These are phyloP conservation scores for Lichina pygmaea DNA, from an alignment of 495 filamentous ascomycete species.

Conservation along the genomic window DNA sequence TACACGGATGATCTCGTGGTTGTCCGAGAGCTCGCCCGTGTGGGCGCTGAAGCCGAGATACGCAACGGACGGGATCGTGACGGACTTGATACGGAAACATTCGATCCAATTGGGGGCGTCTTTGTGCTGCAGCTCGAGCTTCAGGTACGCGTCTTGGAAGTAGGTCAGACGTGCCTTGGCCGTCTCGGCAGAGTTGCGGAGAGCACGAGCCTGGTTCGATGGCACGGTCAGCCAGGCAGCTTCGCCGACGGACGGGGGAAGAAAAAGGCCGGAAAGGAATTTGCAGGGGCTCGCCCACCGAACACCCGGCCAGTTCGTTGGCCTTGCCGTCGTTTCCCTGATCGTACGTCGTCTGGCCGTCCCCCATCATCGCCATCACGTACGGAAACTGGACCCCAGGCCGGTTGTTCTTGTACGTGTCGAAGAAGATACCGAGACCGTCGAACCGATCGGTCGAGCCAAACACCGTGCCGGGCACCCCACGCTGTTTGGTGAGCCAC, in stretches of 20 bases:
- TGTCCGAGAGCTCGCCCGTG: constrained; percentile 88
- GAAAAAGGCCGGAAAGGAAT: neutral
- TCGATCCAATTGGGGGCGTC: constrained; percentile 60
- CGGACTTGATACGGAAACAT: constrained; percentile 48
- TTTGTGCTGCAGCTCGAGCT: constrained; percentile 86
- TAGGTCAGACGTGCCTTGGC: constrained; percentile 80
- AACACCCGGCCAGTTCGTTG: constrained; percentile 83
- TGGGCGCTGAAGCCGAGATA: constrained; percentile 93
- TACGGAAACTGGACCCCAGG: constrained; percentile 91
- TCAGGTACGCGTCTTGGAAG: constrained; percentile 70
- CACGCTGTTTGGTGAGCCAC: constrained; percentile 92
- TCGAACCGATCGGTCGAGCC: constrained; percentile 74
- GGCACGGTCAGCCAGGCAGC: neutral
- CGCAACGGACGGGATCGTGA: constrained; percentile 60
- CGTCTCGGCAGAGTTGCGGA: constrained; percentile 47
- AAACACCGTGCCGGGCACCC: constrained; percentile 59
- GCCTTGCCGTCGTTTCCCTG: constrained; percentile 86
- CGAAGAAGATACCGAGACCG: constrained; percentile 87
- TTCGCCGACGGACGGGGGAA: neutral
- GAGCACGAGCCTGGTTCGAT: constrained; percentile 40
- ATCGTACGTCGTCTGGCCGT: constrained; percentile 73
- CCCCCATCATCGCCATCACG: constrained; percentile 94
- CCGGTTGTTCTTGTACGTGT: constrained; percentile 99
- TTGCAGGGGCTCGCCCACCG: constrained; percentile 26
- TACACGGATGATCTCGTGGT: constrained; percentile 88